Percentiles rank a stretch among this genome's conserved stretches.
phyloP scores from a whole-genome alignment of 2,329 filamentous ascomycete genomes.

The Phyllosticta citribraziliensis region DNA sequence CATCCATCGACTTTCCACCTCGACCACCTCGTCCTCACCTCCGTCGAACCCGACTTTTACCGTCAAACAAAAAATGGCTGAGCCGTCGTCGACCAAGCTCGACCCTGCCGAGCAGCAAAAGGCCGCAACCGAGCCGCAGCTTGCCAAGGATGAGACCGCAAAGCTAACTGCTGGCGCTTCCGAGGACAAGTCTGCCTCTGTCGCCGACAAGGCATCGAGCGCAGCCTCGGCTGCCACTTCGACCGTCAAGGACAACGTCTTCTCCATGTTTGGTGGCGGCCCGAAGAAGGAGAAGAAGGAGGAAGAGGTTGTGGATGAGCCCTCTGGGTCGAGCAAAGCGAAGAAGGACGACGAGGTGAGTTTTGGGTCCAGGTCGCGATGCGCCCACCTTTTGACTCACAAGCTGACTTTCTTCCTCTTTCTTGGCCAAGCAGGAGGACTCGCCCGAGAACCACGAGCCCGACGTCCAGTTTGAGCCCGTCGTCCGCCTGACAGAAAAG shows the following conservation, averaged over 20 bases:
- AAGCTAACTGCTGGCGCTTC: conserved; percentile 33
- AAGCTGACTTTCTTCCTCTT: neutral
- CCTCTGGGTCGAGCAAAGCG: conserved; percentile 71
- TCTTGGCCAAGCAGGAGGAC: conserved; percentile 45
- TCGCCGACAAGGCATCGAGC: conserved; percentile 43
- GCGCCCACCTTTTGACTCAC: conserved; percentile 12
- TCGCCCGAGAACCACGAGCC: conserved; percentile 80
- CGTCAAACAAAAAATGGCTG: conserved; percentile 8
- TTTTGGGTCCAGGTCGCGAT: neutral
- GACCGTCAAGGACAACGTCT: conserved; percentile 53
- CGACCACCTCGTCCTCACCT: neutral
- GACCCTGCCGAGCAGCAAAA: conserved; percentile 31
- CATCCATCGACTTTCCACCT: neutral
- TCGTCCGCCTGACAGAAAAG: conserved; percentile 92
- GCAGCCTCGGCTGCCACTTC: conserved; percentile 25
- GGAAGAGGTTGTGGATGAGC: conserved; percentile 71
- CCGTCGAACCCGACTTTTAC: neutral
- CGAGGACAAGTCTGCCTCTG: conserved; percentile 18
- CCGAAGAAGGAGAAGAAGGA: conserved; percentile 95
- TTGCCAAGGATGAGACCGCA: conserved; percentile 34
- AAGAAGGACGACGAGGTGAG: conserved; percentile 55
- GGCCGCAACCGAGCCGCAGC: conserved; percentile 29
- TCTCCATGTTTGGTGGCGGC: conserved; percentile 98
- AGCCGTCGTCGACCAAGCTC: conserved; percentile 30
- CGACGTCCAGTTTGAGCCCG: conserved; percentile 94